Evolutionary conservation across 2,329 filamentous ascomycete species (phyloP), one percentile per base, ranked within the genome.

Genomic region (Cadophora gregata): DNA sequence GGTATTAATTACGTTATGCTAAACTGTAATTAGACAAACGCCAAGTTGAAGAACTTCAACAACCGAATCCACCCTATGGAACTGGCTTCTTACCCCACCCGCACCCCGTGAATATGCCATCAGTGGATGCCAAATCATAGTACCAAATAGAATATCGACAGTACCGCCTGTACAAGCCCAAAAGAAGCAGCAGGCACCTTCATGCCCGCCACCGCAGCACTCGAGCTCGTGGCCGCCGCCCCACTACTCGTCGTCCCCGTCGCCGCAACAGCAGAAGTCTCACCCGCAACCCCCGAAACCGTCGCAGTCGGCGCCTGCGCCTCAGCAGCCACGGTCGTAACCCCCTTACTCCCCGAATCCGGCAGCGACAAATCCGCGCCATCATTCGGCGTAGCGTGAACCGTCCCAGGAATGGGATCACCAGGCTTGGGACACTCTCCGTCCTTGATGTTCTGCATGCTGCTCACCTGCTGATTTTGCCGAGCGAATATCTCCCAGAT

Each of bases 331-430:
- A 47, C 42, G 1, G 19, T 47, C 42, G 42, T 47, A n/a, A 47
- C n/a, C 9, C 42, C 42, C 19, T 19, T 12, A 47, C 42, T 47
- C 4, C 42, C 42, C 42, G 42, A 47, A 8, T 47, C 42, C 42
- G 42, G 42, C 42, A 12, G 19, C 19, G 42, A 47, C 42, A 47
- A 47, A 47, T 47, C 42, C 19, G 42, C 42, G 14, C 42, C 42
- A 47, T 47, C 42, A 47, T 47, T 47, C n/a, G 42, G 42, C 19
- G 42, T 47, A 47, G 42, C 42, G 21, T 47, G 42, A n/a, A 47
- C 42, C 19, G 42, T 47, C 4, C 42, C 42, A 7, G 42, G 42
- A 47, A 47, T 47, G 7, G 42, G 42, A 47, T 47, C 42, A 21
- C 42, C 42, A 47, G 42, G 42, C 42, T 47, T 47, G 21, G 42